A percentile compares a stretch with the other conserved stretches of the same genome.
These are phyloP conservation scores for Dentipellis sp. DNA, from an alignment of 768 basidiomycete genomes.

Conservation along the genomic window DNA sequence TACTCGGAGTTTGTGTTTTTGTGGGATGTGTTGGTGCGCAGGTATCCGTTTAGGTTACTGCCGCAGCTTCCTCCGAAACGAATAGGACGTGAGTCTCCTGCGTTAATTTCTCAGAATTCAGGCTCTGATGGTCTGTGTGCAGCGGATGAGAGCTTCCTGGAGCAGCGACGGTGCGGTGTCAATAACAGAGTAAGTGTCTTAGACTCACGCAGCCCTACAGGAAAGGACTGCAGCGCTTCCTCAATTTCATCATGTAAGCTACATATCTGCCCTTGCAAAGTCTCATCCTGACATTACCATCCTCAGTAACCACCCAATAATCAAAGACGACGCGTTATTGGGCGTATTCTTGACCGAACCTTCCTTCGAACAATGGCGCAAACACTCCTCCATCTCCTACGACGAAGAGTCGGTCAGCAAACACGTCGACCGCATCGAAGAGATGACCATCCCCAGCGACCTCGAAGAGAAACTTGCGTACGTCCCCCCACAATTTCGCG, in stretches of 20 bases:
- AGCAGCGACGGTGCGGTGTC: slow-evolving; percentile 65
- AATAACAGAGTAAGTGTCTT: not conserved
- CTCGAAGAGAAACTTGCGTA: slow-evolving; percentile 84
- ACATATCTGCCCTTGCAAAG: not conserved
- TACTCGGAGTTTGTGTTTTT: slow-evolving; percentile 93
- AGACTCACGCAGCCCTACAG: slow-evolving; percentile 26
- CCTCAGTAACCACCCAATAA: slow-evolving; percentile 78
- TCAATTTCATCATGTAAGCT: slow-evolving; percentile 68
- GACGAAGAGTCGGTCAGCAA: slow-evolving; percentile 86
- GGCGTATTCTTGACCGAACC: slow-evolving; percentile 74
- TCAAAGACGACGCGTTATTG: slow-evolving; percentile 81
- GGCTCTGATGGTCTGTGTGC: slow-evolving; percentile 9
- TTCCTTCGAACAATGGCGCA: slow-evolving; percentile 84
- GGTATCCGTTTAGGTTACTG: slow-evolving; percentile 92
- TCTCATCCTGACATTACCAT: slow-evolving; percentile 1
- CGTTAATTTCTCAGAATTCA: not conserved
- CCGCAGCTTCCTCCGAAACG: slow-evolving; percentile 87
- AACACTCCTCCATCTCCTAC: slow-evolving; percentile 60
- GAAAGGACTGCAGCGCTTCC: slow-evolving; percentile 69
- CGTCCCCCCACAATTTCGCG: not conserved
- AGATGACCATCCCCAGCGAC: slow-evolving; percentile 90
- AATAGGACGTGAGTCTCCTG: slow-evolving; percentile 60
- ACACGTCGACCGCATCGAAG: slow-evolving; percentile 71
- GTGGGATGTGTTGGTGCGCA: slow-evolving; percentile 74
- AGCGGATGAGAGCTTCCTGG: slow-evolving; percentile 88